A percentile compares a stretch with the other conserved stretches of the same genome.
These are phyloP conservation scores for Phytopythium litorale DNA, from an alignment of 352 stramenopile species.

Conservation along the genomic window DNA sequence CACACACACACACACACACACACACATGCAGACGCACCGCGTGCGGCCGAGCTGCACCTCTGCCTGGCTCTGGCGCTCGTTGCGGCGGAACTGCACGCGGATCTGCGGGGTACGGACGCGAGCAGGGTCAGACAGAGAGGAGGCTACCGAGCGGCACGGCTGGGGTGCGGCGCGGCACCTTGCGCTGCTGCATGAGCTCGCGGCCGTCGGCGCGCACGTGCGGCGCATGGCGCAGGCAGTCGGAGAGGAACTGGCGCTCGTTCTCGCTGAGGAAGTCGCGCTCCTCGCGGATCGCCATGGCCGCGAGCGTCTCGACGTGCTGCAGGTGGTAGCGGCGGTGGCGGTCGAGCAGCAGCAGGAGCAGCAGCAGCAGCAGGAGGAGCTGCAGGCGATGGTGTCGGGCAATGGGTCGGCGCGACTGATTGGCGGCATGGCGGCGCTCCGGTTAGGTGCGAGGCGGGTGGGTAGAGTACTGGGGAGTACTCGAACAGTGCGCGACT, in stretches of 20 bases:
- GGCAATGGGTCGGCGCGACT: neutral
- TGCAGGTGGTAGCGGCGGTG: neutral
- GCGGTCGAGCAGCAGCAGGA: neutral
- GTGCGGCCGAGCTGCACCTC: slow-evolving; percentile 76
- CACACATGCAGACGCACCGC: slow-evolving; percentile 32
- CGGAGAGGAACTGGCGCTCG: slow-evolving; percentile 75
- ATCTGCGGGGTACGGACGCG: slow-evolving; percentile 22
- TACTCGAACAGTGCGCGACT: too few species aligned
- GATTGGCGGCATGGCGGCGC: slow-evolving; percentile 1
- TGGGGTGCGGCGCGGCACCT: slow-evolving; percentile 24
- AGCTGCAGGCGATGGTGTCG: neutral
- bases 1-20: too few species aligned
- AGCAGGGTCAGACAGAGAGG: neutral
- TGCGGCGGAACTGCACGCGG: slow-evolving; percentile 78
- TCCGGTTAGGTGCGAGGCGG: neutral
- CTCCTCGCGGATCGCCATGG: slow-evolving; percentile 53
- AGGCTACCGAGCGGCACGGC: too few species aligned
- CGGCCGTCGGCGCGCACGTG: slow-evolving; percentile 70
- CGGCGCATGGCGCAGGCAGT: slow-evolving; percentile 48
- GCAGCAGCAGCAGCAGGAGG: neutral
- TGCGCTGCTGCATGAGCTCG: slow-evolving; percentile 77
- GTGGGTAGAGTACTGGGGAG: neutral
- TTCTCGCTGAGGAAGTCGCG: slow-evolving; percentile 80
- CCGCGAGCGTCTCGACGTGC: neutral
- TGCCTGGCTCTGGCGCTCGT: slow-evolving; percentile 67